Evolutionary conservation across 768 basidiomycete genomes (phyloP).

Genomic region (Ephemerocybe angulata): DNA sequence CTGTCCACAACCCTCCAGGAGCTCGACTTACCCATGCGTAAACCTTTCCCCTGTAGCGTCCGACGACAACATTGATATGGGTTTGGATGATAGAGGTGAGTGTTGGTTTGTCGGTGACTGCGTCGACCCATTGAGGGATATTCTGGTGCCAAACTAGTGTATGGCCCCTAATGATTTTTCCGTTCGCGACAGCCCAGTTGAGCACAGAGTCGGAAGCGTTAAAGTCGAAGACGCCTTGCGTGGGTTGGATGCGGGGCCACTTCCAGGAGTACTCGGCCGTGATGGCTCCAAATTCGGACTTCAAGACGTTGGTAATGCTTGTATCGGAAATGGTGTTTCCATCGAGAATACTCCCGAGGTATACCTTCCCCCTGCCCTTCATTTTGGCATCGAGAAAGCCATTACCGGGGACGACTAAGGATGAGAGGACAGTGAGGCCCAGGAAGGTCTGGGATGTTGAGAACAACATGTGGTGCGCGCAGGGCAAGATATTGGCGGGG

Average conservation of each 20-base stretch:
- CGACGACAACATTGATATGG: conserved; percentile 36
- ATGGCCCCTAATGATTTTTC: conserved; percentile 39
- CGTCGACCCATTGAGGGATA: conserved; percentile 30
- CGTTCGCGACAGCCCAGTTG: conserved; percentile 37
- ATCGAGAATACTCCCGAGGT: conserved; percentile 25
- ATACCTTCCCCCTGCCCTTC: conserved; percentile 30
- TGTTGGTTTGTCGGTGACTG: conserved; percentile 24
- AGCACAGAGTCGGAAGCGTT: conserved; percentile 30
- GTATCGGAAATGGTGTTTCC: conserved; percentile 29
- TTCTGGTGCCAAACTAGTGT: conserved; percentile 33
- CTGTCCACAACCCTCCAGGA: background rate
- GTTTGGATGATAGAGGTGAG: conserved; percentile 33
- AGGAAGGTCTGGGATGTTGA: no score
- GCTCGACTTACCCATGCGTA: conserved; percentile 21
- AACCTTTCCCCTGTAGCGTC: conserved; percentile 35
- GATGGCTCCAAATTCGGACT: conserved; percentile 37
- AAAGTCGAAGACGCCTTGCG: background rate
- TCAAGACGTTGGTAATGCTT: conserved; percentile 25
- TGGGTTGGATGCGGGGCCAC: conserved; percentile 37
- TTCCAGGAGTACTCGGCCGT: conserved; percentile 35
- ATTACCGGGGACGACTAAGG: conserved; percentile 2
- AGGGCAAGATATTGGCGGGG: no score
- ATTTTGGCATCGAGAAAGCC: conserved; percentile 28
- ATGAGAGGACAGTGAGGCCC: background rate
- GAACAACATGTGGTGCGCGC: no score